Base-by-base conservation (phyloP, 805 yeast genomes). In the Cyberlindnera bimundalis region DNA sequence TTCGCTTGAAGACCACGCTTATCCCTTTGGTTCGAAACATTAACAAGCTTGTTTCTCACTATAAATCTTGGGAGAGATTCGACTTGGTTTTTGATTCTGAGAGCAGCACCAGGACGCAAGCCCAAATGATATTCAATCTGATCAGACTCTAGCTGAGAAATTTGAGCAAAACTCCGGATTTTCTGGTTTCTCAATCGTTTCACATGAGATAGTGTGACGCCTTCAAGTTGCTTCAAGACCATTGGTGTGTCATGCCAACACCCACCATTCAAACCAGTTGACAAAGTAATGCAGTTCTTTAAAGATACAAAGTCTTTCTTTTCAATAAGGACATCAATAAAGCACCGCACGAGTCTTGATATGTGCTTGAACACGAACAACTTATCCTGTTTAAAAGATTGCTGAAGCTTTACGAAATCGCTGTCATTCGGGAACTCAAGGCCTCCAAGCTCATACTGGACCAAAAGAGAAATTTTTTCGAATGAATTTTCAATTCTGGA, bases 371-470 rank as follows among this genome's bases (percentile, higher is more conserved):
- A 67, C 4, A 71, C 61, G n/a, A 57, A 47, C 11, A 61, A 32
- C 40, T 71, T 73, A 39, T 78, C 82, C 25, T 69, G 67, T 6
- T 61, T 49, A 45, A 77, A 66, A 2, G 66, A 51, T 21, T 64
- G 61, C 28, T 64, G 68, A 13, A 65, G 55, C 35, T 66, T 68
- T 21, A 45, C 37, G 1, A 76, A 61, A 1, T 73, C 76, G 5
- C 55, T 61, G 40, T 65, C 71, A 3, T 49, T 51, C 1, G 81
- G 80, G 38, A 56, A 70, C 20, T 71, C 76, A 4, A 70, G 34
- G 0, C 78, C 76, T 2, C 79, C 75, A 8, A 77, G 58, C 37
- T 74, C 79, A 51, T 63, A 70, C 45, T 77, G 80, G 8, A 74
- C 55, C 9, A 74, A 18, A 7, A 76, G 6, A 21, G 10, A 21